phyloP scores from a whole-genome alignment of 495 filamentous ascomycete genomes.

The Neurospora sp. region DNA sequence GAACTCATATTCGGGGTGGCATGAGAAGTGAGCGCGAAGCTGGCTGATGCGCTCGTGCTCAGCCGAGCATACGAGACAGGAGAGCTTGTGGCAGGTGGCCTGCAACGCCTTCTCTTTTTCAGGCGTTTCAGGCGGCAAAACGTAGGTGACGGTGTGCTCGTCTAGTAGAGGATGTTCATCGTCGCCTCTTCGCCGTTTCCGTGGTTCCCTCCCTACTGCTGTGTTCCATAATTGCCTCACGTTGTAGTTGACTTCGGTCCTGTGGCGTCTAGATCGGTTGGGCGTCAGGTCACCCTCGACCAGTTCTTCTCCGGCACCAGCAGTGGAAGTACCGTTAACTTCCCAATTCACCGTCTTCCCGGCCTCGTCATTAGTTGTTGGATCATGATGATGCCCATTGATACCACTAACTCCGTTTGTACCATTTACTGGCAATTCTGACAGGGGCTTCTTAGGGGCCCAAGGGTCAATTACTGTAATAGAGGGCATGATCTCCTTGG shows the following conservation, averaged over 20 bases:
- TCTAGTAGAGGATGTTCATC: conserved; percentile 18
- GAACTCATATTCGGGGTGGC: conserved; percentile 37
- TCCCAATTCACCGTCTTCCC: conserved; percentile 16
- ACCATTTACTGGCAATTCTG: conserved; percentile 13
- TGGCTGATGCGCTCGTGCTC: conserved; percentile 30
- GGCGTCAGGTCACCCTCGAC: conserved; percentile 23
- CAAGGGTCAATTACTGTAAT: conserved; percentile 20
- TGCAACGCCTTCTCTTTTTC: conserved; percentile 4
- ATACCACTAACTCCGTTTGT: conserved; percentile 17
- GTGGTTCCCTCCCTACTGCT: conserved; percentile 34
- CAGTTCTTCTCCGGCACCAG: neutral
- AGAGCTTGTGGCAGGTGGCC: conserved; percentile 28
- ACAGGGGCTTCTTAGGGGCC: conserved; percentile 18
- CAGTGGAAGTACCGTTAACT: conserved; percentile 1
- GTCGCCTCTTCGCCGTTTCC: conserved; percentile 27
- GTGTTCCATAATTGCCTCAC: conserved; percentile 38
- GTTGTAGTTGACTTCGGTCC: conserved; percentile 41
- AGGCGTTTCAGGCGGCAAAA: conserved; percentile 26
- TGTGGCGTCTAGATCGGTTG: conserved; percentile 27
- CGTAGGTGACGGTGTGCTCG: conserved; percentile 31
- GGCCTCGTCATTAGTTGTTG: conserved; percentile 13
- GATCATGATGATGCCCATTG: conserved; percentile 11
- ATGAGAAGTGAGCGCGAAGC: conserved; percentile 33
- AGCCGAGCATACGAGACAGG: conserved; percentile 37
- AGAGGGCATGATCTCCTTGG: conserved; percentile 20